Conservation (phyloP, 768 basidiomycete species). For the Daedaleopsis sinensis region DNA sequence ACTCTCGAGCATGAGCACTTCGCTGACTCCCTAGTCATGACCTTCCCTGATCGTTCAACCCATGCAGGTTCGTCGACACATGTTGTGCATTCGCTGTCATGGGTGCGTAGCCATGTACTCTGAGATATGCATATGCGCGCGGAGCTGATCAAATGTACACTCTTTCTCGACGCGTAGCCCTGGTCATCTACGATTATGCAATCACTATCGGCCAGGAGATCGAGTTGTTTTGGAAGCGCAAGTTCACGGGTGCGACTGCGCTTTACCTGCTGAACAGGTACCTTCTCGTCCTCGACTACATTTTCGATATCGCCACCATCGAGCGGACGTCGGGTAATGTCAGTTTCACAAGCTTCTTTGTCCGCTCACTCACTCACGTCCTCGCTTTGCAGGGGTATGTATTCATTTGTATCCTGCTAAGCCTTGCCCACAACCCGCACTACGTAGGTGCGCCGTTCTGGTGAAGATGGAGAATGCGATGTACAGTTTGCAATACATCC, state of each 20-base stretch:
- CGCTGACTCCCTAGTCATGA: too few species aligned
- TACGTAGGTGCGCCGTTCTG: background rate
- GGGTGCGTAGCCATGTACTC: too few species aligned
- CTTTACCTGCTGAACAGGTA: constrained; percentile 13
- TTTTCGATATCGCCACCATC: background rate
- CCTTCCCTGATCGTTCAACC: too few species aligned
- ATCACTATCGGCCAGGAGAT: constrained; percentile 3
- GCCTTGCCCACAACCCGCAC: background rate
- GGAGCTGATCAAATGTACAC: too few species aligned
- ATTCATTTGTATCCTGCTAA: background rate
- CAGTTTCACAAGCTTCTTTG: background rate
- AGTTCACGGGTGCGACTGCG: constrained; percentile 8
- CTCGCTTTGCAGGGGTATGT: background rate
- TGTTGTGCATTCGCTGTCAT: too few species aligned
- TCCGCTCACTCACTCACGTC: too few species aligned
- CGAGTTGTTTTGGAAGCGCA: constrained; percentile 9
- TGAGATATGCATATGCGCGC: too few species aligned
- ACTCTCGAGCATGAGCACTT: too few species aligned
- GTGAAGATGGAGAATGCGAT: background rate
- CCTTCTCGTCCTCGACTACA: background rate
- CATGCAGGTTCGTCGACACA: too few species aligned
- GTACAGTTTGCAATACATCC: background rate
- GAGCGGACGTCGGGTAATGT: background rate
- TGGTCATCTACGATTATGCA: constrained; percentile 4
- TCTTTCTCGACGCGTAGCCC: background rate